These are phyloP conservation scores for Tolypocladium amazonense DNA, from an alignment of 2,329 filamentous ascomycete species.

Conservation along the genomic window DNA sequence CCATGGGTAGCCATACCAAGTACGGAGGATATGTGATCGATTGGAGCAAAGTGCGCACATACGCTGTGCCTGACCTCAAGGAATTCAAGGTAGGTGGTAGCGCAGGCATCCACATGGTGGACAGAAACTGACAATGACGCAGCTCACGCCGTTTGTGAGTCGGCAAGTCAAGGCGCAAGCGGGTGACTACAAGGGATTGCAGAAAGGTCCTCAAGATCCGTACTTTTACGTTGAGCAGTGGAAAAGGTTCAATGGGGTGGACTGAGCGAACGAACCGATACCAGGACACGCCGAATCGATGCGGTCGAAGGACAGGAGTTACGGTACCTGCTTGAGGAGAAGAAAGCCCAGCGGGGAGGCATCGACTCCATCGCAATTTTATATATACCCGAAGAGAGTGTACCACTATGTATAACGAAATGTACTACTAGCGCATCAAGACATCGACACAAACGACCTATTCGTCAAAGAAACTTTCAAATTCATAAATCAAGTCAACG, in stretches of 20 bases:
- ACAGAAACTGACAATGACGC: slow-evolving; percentile 7
- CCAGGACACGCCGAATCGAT: neutral
- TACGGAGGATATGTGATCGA: slow-evolving; percentile 78
- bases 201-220: slow-evolving; percentile 48
- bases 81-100: slow-evolving; percentile 56
- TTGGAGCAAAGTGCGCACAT: slow-evolving; percentile 82
- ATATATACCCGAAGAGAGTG: slow-evolving; percentile 20
- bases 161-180: slow-evolving; percentile 40
- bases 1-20: slow-evolving; percentile 77
- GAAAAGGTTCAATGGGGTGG: slow-evolving; percentile 57
- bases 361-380: slow-evolving; percentile 12
- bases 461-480: neutral
- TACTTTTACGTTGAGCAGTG: slow-evolving; percentile 52
- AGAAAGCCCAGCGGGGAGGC: neutral
- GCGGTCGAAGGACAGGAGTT: slow-evolving; percentile 1
- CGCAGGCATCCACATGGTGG: neutral
- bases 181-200: slow-evolving; percentile 43
- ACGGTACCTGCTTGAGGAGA: neutral
- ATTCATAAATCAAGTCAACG: neutral
- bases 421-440: slow-evolving; percentile 5
- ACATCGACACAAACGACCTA: neutral
- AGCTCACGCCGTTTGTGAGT: slow-evolving; percentile 76
- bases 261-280: slow-evolving; percentile 23
- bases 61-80: slow-evolving; percentile 63
- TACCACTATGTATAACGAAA: slow-evolving; percentile 20